Evolutionary conservation across 257 asterid genomes (phyloP).

Genomic region (Leonotis leonurus): DNA sequence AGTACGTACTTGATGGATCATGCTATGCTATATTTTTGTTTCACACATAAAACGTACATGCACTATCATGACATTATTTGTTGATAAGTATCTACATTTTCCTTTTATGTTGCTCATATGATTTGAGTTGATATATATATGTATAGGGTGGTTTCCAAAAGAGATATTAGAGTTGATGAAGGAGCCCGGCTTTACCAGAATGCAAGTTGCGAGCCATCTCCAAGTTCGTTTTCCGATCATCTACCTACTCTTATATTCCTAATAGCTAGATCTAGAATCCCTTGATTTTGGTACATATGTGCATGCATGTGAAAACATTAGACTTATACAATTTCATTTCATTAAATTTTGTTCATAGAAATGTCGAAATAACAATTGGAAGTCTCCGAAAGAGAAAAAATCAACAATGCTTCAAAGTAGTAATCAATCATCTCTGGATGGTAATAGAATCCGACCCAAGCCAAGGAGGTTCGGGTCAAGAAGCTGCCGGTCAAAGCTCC

Average conservation of each 20-base stretch:
- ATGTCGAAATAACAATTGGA: slow-evolving; percentile 46
- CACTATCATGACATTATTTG: background rate
- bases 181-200: slow-evolving; percentile 44
- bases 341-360: too few relatives aligned
- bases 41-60: background rate
- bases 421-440: background rate
- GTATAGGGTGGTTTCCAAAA: slow-evolving; percentile 41
- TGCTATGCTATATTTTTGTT: background rate
- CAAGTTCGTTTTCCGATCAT: slow-evolving; percentile 22
- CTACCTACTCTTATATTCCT: background rate
- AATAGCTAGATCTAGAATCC: too few relatives aligned
- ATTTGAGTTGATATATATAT: background rate
- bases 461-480: slow-evolving; percentile 37
- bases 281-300: background rate
- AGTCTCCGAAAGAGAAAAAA: slow-evolving; percentile 23
- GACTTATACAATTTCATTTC: too few relatives aligned
- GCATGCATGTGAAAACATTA: too few relatives aligned
- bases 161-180: slow-evolving; percentile 36
- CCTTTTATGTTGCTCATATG: background rate
- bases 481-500: too few relatives aligned
- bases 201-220: slow-evolving; percentile 56
- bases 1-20: slow-evolving; percentile 20
- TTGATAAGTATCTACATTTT: background rate
- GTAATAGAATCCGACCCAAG: background rate
- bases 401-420: background rate